Evolutionary conservation across 2,329 filamentous ascomycete species (phyloP).

Genomic region (Botrytis byssoidea): DNA sequence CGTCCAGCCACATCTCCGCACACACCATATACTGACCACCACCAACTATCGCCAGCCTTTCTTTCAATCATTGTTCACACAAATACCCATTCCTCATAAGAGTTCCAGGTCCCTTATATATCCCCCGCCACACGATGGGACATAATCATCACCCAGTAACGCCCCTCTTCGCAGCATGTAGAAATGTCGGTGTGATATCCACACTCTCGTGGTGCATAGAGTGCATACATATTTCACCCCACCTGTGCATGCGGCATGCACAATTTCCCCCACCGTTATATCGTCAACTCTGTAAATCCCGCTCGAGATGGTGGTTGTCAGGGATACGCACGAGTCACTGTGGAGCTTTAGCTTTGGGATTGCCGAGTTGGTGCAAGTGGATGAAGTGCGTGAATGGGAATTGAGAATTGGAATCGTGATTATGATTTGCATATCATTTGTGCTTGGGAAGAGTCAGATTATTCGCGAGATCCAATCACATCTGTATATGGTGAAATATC

Average conservation of each 20-base stretch:
- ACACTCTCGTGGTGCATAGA: slow-evolving; percentile 10
- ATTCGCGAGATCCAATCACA: slow-evolving; percentile 4
- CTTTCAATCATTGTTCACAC: not conserved
- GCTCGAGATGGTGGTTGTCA: slow-evolving; percentile 5
- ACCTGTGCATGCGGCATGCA: slow-evolving; percentile 8
- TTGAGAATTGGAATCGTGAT: not conserved
- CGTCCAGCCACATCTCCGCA: not conserved
- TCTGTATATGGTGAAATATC: not conserved
- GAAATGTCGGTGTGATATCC: slow-evolving; percentile 17
- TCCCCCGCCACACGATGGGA: not conserved
- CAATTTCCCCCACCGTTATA: slow-evolving; percentile 2
- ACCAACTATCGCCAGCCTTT: not conserved
- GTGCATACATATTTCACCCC: not conserved
- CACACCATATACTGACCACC: not conserved
- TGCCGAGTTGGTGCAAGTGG: not conserved
- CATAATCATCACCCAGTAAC: not conserved
- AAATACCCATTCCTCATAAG: not conserved
- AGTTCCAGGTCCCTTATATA: not conserved
- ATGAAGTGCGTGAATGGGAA: not conserved
- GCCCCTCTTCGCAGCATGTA: not conserved
- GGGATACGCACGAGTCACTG: slow-evolving; percentile 20
- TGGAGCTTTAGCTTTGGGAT: slow-evolving; percentile 4
- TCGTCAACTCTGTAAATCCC: not conserved
- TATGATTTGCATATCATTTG: slow-evolving; percentile 9
- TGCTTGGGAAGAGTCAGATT: not conserved